Percentiles rank a stretch among this genome's conserved stretches.
Conservation (phyloP, 2,329 filamentous ascomycete species). For the Colletotrichum endophyticum region DNA sequence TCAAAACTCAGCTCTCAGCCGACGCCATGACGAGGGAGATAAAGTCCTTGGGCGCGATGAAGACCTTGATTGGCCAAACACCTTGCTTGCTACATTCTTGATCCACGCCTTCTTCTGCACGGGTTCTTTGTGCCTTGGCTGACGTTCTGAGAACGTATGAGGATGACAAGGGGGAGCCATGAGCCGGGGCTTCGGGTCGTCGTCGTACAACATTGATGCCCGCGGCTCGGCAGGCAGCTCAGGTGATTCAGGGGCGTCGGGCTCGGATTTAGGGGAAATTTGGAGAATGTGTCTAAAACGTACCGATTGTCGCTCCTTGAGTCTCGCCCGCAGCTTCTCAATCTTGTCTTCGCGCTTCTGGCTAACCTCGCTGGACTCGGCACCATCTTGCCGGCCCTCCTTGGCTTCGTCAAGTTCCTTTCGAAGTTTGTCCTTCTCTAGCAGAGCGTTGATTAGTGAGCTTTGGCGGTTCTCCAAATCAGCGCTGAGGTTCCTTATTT, state of each 20-base stretch:
- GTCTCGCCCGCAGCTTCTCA: slow-evolving; percentile 60
- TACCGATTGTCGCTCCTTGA: slow-evolving; percentile 65
- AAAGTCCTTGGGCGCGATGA: not conserved
- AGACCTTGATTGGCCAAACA: not conserved
- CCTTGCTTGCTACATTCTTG: not conserved
- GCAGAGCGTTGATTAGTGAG: slow-evolving; percentile 63
- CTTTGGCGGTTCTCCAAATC: slow-evolving; percentile 63
- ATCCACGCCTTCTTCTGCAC: not conserved
- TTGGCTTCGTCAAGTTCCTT: slow-evolving; percentile 55
- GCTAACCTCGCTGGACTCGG: slow-evolving; percentile 40
- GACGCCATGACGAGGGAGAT: not conserved
- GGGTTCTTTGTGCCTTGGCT: not conserved
- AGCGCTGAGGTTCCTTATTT: slow-evolving; percentile 51
- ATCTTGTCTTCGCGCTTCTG: slow-evolving; percentile 57
- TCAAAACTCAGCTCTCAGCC: not conserved
- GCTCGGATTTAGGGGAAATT: not conserved
- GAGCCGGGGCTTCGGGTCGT: not conserved
- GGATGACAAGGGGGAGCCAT: not conserved
- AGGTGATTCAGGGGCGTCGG: not conserved
- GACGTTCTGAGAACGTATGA: not conserved
- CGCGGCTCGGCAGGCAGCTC: not conserved
- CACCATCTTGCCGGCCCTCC: slow-evolving; percentile 38
- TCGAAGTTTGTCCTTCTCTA: slow-evolving; percentile 65
- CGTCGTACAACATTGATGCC: slow-evolving; percentile 8
- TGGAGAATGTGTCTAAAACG: slow-evolving; percentile 33